Conservation (phyloP, 2,329 filamentous ascomycete species). For the Colletotrichum horii region DNA sequence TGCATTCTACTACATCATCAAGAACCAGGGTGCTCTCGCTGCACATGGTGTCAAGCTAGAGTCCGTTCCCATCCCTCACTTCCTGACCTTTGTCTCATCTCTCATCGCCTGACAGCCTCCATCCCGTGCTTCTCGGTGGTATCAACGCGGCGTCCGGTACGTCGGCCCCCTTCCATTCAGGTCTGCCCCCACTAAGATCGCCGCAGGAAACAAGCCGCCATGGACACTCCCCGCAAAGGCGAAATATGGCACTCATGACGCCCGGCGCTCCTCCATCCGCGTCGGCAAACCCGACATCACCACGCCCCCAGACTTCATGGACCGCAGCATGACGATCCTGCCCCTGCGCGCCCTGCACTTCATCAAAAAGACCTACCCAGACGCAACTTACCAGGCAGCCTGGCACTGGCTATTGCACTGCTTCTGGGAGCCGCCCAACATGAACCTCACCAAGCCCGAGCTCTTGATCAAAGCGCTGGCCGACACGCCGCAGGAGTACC, state of each 20-base stretch:
- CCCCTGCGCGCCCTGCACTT: constrained; percentile 71
- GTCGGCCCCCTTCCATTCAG: background rate
- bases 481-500: constrained; percentile 27
- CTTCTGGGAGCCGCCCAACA: constrained; percentile 66
- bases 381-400: constrained; percentile 53
- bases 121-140: constrained; percentile 75
- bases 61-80: constrained; percentile 46
- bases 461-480: constrained; percentile 48
- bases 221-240: constrained; percentile 75
- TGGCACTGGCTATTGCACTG: constrained; percentile 61
- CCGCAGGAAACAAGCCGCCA: constrained; percentile 73
- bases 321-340: constrained; percentile 48
- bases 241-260: constrained; percentile 53
- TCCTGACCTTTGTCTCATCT: background rate
- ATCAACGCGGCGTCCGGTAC: constrained; percentile 66
- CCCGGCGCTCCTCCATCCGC: constrained; percentile 40
- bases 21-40: constrained; percentile 58
- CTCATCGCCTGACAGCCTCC: constrained; percentile 52
- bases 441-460: constrained; percentile 64
- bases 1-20: constrained; percentile 61
- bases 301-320: constrained; percentile 49
- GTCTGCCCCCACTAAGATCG: background rate
- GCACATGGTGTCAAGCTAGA: constrained; percentile 68
- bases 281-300: constrained; percentile 41
- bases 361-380: constrained; percentile 64